Conservation (phyloP, 1,284 basidiomycete genomes). For the Xanthoconium separans region DNA sequence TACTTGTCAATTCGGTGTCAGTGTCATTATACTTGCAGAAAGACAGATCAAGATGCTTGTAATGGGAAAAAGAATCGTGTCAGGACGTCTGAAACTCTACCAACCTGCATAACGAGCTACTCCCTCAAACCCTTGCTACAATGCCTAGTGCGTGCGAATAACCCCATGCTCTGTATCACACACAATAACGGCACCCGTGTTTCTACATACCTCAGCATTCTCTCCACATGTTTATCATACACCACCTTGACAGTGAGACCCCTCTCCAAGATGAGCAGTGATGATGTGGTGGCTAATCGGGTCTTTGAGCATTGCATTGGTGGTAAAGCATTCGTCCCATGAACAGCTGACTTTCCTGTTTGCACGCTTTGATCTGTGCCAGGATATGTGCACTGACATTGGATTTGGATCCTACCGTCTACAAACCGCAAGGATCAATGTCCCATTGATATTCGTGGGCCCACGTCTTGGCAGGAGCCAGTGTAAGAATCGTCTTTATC, state of each 20-base stretch:
- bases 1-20: too few relatives aligned
- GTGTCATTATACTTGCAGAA: too few relatives aligned
- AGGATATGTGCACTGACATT: conserved; percentile 8
- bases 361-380: neutral
- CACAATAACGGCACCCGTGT: neutral
- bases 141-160: neutral
- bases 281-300: conserved; percentile 14
- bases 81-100: neutral
- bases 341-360: neutral
- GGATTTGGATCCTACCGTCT: conserved; percentile 4
- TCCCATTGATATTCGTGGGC: conserved; percentile 14
- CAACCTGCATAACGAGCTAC: neutral
- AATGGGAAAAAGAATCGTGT: too few relatives aligned
- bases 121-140: neutral
- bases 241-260: conserved; percentile 8
- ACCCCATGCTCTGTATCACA: neutral
- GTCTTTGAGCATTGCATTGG: conserved; percentile 3
- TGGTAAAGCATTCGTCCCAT: conserved; percentile 6
- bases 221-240: conserved; percentile 4
- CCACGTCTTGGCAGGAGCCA: neutral
- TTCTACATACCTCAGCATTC: neutral
- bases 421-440: conserved; percentile 10
- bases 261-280: conserved; percentile 9
- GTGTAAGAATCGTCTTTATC: conserved; percentile 5
- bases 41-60: too few relatives aligned